Evolutionary conservation across 805 yeast genomes (phyloP).

Genomic region (Candida xyloterini): DNA sequence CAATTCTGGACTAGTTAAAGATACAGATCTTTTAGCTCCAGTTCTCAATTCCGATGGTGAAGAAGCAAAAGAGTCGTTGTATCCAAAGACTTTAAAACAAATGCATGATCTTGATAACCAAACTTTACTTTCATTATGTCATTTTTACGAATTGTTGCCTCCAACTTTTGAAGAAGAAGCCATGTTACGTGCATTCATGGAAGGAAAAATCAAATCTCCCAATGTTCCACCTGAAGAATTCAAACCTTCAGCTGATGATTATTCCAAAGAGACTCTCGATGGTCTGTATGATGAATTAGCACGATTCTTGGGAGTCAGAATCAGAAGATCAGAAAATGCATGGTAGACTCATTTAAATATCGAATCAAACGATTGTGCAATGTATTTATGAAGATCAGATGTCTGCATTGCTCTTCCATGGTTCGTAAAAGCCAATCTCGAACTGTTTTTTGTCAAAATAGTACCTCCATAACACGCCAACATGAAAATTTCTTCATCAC

Average conservation of each 20-base stretch:
- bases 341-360: constrained; percentile 38
- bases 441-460: constrained; percentile 61
- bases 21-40: constrained; percentile 54
- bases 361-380: constrained; percentile 50
- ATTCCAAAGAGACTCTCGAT: constrained; percentile 47
- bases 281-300: constrained; percentile 63
- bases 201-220: constrained; percentile 45
- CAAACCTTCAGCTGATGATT: constrained; percentile 30
- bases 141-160: constrained; percentile 77
- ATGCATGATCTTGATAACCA: constrained; percentile 47
- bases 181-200: constrained; percentile 47
- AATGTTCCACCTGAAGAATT: constrained; percentile 31
- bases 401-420: constrained; percentile 84
- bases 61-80: constrained; percentile 47
- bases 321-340: constrained; percentile 45
- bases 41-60: constrained; percentile 80
- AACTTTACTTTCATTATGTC: constrained; percentile 51
- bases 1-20: constrained; percentile 49
- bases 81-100: constrained; percentile 58
- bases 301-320: constrained; percentile 60
- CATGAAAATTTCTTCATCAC: constrained; percentile 33
- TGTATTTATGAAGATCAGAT: constrained; percentile 66
- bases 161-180: constrained; percentile 55
- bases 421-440: constrained; percentile 58
- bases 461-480: constrained; percentile 74